Evolutionary conservation across 2,329 filamentous ascomycete genomes (phyloP), one percentile per base, ranked within the genome.

Genomic region (Fusarium begoniae): DNA sequence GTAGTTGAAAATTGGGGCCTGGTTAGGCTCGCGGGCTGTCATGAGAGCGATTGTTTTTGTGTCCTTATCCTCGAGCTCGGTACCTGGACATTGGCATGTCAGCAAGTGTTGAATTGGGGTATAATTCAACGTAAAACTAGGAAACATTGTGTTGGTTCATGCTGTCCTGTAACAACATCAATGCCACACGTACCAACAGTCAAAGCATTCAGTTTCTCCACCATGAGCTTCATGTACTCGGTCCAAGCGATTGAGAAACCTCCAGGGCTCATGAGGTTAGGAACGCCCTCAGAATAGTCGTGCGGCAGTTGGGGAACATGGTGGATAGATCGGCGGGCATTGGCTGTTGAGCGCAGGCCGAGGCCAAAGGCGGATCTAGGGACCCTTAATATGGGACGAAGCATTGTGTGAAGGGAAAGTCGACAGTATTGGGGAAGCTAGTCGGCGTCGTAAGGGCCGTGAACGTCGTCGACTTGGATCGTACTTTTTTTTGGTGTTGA

Each of bases 1-100:
- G 82, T 97, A 90, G 89, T 98, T 99, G 91, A 99, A 99, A 81
- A 92, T 86, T 77, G 92, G 88, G 47, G 96, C 96, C 72, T 89
- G 87, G 76, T 88, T 87, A 50, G 96, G 92, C 79, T 96, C 90
- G 82, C 95, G 94, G 69, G 96, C 93, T 67, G 92, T 92, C 79
- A 90, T 87, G 79, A 96, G 87, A 80, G 93, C 84, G 80, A 98
- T 91, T 53, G 90, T 86, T 83, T 93, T 91, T 70, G 90, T 83
- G 57, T 88, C 85, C 75, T 88, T 85, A 81, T 90, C 84, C 75
- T 91, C 91, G 79, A 89, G 88, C 24, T 90, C 85, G 75, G 89
- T 92, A 76, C 90, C 93, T 94, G 75, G 30, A 28, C n/a, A 45
- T 63, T 61, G 45, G 37, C 15, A 66, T 12, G 74, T 78, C 48